These are phyloP conservation scores for Pseudozyma sp. DNA, from an alignment of 1,284 basidiomycete species.

Conservation along the genomic window DNA sequence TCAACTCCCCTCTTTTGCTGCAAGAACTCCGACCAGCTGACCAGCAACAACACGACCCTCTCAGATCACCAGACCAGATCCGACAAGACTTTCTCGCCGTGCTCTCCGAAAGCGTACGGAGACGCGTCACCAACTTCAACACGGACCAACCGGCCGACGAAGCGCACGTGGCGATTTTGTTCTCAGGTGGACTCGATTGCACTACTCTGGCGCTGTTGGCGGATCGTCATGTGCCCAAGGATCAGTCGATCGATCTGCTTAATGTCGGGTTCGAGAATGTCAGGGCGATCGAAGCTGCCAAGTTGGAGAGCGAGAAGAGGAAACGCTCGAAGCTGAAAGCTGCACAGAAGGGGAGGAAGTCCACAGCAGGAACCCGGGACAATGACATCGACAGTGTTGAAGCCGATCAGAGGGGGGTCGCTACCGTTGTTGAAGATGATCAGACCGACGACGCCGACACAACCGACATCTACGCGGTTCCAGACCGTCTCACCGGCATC, in stretches of 20 bases:
- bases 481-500: slow-evolving; percentile 86
- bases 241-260: slow-evolving; percentile 84
- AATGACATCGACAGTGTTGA: slow-evolving; percentile 17
- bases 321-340: slow-evolving; percentile 10
- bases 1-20: slow-evolving; percentile 23
- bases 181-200: slow-evolving; percentile 96
- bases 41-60: neutral
- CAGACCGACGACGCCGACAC: neutral
- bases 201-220: slow-evolving; percentile 84
- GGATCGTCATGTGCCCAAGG: slow-evolving; percentile 73
- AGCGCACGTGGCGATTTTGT: slow-evolving; percentile 81
- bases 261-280: slow-evolving; percentile 98
- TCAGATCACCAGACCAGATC: slow-evolving; percentile 5
- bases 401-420: too few species aligned
- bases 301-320: slow-evolving; percentile 54
- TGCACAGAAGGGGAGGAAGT: slow-evolving; percentile 5
- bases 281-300: slow-evolving; percentile 72
- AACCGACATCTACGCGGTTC: slow-evolving; percentile 74
- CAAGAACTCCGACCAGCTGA: slow-evolving; percentile 20
- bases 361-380: neutral
- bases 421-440: too few species aligned
- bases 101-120: slow-evolving; percentile 69
- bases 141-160: slow-evolving; percentile 21
- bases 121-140: slow-evolving; percentile 71
- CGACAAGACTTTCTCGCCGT: slow-evolving; percentile 64